phyloP scores from a whole-genome alignment of 177 flowering plant genomes.

The Vitis hybrid region DNA sequence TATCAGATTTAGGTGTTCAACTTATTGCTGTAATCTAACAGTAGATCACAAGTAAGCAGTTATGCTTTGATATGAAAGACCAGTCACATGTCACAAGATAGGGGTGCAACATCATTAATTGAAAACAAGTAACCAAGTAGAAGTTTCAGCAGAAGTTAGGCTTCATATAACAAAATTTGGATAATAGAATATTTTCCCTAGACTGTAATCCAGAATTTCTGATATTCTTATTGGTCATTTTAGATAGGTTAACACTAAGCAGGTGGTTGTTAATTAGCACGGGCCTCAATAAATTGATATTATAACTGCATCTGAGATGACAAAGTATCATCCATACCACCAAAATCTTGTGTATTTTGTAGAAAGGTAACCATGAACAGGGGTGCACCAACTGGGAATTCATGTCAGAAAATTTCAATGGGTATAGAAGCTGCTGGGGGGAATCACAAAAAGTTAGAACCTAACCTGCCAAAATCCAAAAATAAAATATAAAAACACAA shows the following conservation, averaged over 20 bases:
- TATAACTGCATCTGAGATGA: background rate
- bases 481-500: background rate
- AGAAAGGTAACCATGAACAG: background rate
- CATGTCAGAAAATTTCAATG: constrained; percentile 2
- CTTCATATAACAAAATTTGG: background rate
- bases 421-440: constrained; percentile 8
- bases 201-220: constrained; percentile 11
- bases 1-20: background rate
- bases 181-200: background rate
- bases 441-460: constrained; percentile 15
- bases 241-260: constrained; percentile 17
- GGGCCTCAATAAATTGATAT: constrained; percentile 19
- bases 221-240: constrained; percentile 10
- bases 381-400: constrained; percentile 14
- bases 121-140: background rate
- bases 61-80: background rate
- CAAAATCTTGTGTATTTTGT: background rate
- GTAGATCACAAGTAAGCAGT: background rate
- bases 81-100: background rate
- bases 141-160: background rate
- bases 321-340: constrained; percentile 1
- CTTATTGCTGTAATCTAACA: constrained; percentile 3
- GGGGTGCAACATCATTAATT: background rate
- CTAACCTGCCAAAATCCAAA: constrained; percentile 21
- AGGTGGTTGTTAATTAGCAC: constrained; percentile 14